These are phyloP conservation scores for Ilyonectria destructans DNA, from an alignment of 2,329 filamentous ascomycete species.

Conservation along the genomic window DNA sequence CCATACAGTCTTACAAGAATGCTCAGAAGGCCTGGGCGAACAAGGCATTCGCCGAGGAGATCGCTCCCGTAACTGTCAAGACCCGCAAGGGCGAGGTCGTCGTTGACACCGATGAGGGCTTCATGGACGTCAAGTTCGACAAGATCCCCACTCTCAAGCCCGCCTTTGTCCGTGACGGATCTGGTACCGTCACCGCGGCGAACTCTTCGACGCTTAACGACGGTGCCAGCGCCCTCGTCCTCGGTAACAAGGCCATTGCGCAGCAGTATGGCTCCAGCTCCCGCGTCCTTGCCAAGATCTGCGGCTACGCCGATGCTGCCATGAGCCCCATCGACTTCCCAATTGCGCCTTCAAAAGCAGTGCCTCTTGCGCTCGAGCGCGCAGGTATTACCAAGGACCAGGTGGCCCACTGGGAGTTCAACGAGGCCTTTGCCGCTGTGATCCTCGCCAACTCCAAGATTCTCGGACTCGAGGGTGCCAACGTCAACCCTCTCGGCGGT, in stretches of 20 bases:
- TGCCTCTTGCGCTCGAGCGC: constrained; percentile 89
- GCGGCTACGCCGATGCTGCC: constrained; percentile 90
- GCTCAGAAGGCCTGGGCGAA: constrained; percentile 92
- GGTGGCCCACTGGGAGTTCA: constrained; percentile 97
- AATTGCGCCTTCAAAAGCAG: constrained; percentile 91
- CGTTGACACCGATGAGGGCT: constrained; percentile 90
- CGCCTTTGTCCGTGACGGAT: constrained; percentile 89
- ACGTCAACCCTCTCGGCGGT: constrained; percentile 90
- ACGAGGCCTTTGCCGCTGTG: constrained; percentile 96
- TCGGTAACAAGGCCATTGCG: constrained; percentile 86
- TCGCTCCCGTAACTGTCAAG: constrained; percentile 89
- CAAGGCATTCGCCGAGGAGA: constrained; percentile 89
- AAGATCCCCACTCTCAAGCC: constrained; percentile 91
- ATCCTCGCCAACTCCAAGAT: constrained; percentile 97
- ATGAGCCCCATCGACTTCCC: constrained; percentile 95
- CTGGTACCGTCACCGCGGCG: constrained; percentile 92
- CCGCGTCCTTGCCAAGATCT: constrained; percentile 89
- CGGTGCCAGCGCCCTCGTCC: constrained; percentile 90
- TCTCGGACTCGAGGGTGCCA: constrained; percentile 83
- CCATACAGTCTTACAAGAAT: constrained; percentile 89
- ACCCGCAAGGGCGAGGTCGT: constrained; percentile 87
- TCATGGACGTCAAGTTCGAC: constrained; percentile 87
- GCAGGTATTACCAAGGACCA: constrained; percentile 94
- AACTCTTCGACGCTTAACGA: constrained; percentile 97
- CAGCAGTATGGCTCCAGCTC: constrained; percentile 84